A percentile compares a stretch with the other conserved stretches of the same genome.
Evolutionary conservation across 148 eudicot species (phyloP).

Genomic region (Silene uniflora): DNA sequence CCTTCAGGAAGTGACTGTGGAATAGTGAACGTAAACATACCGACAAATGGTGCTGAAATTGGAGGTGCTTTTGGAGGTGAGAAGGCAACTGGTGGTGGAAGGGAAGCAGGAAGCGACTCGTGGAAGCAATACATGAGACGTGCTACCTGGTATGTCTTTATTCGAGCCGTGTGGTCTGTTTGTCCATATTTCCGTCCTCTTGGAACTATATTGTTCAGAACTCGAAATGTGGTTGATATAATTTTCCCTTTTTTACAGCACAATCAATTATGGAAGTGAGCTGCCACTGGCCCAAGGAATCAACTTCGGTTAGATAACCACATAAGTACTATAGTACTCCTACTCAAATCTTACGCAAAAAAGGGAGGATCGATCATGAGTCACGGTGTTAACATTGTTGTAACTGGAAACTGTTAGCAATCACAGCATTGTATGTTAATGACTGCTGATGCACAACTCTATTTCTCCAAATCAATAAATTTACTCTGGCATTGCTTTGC

Average conservation of each 20-base stretch:
- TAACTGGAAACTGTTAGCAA: neutral
- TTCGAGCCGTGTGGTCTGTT: neutral
- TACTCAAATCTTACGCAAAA: neutral
- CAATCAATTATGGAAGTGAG: constrained; percentile 87
- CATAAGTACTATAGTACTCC: neutral
- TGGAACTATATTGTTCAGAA: too few relatives aligned
- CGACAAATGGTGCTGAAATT: constrained; percentile 97
- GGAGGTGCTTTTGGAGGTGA: constrained; percentile 99
- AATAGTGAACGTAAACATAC: constrained; percentile 91
- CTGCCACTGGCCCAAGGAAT: constrained; percentile 96
- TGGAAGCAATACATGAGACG: constrained; percentile 99
- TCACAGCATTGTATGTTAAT: neutral
- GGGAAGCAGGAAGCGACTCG: constrained; percentile 98
- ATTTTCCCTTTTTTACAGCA: constrained; percentile 39
- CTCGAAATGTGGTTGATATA: neutral
- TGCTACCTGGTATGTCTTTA: constrained; percentile 65
- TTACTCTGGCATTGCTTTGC: neutral
- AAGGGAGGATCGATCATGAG: neutral
- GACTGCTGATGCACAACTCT: neutral
- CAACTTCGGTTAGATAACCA: constrained; percentile 68
- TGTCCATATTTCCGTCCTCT: neutral
- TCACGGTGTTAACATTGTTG: neutral
- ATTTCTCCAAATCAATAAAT: constrained; percentile 4
- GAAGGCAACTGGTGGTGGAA: constrained; percentile 95
- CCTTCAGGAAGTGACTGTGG: constrained; percentile 98